phyloP scores from a whole-genome alignment of 1,284 basidiomycete species.

The Puccinia triticina region DNA sequence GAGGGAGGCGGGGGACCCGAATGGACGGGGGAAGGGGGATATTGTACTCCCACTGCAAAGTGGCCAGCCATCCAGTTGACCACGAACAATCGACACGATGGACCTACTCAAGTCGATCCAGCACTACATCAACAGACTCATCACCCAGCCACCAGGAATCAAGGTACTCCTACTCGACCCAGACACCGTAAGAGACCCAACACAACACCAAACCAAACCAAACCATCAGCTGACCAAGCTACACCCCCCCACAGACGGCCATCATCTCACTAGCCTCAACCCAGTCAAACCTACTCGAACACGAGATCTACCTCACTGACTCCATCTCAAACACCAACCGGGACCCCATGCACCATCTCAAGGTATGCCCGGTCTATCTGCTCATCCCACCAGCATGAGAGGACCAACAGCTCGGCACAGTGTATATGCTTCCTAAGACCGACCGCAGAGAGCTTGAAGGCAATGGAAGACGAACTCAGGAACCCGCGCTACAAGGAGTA shows the following conservation, averaged over 20 bases:
- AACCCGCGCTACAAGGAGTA: slow-evolving; percentile 95
- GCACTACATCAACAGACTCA: slow-evolving; percentile 87
- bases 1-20: too few relatives aligned
- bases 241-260: slow-evolving; percentile 73
- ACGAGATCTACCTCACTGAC: slow-evolving; percentile 97
- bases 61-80: too few relatives aligned
- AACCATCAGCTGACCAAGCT: slow-evolving; percentile 5
- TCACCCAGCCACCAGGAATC: slow-evolving; percentile 83
- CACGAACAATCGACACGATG: slow-evolving; percentile 66
- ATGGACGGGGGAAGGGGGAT: too few relatives aligned
- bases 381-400: not conserved
- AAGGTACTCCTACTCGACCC: slow-evolving; percentile 92
- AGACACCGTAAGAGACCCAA: not conserved
- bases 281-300: slow-evolving; percentile 87
- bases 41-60: too few relatives aligned
- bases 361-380: slow-evolving; percentile 4
- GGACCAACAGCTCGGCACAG: slow-evolving; percentile 64
- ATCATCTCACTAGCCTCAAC: slow-evolving; percentile 94
- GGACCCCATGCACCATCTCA: slow-evolving; percentile 50
- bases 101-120: slow-evolving; percentile 94
- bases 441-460: slow-evolving; percentile 76
- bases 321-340: slow-evolving; percentile 83
- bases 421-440: slow-evolving; percentile 91
- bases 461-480: slow-evolving; percentile 78
- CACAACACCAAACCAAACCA: not conserved